Conservation (phyloP, 768 basidiomycete genomes). For the Calocybe gangraenosa region DNA sequence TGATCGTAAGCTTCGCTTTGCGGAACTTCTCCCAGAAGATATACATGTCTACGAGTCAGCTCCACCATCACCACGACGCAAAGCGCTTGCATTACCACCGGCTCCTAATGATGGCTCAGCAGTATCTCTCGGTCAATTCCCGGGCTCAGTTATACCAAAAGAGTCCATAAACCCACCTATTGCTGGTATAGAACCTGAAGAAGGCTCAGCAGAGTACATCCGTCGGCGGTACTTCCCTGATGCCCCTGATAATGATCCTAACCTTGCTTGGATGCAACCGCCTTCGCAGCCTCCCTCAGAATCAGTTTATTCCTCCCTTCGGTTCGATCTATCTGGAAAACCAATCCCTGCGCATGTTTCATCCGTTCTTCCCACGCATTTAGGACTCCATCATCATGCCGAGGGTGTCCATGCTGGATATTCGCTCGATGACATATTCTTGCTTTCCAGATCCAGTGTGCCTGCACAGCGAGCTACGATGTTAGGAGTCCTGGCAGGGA, state of each 20-base stretch:
- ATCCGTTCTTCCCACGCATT: slow-evolving; percentile 67
- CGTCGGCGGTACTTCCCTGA: slow-evolving; percentile 79
- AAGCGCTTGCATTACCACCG: slow-evolving; percentile 55
- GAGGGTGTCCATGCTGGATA: slow-evolving; percentile 79
- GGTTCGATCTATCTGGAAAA: slow-evolving; percentile 76
- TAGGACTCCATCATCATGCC: slow-evolving; percentile 90
- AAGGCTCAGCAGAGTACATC: slow-evolving; percentile 81
- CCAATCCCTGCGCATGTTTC: slow-evolving; percentile 57
- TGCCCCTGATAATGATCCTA: slow-evolving; percentile 63
- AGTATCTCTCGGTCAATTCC: slow-evolving; percentile 37
- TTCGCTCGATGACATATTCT: slow-evolving; percentile 80
- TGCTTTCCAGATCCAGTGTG: slow-evolving; percentile 76
- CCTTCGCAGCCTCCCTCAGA: slow-evolving; percentile 23
- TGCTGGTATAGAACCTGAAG: slow-evolving; percentile 37
- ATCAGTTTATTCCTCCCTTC: slow-evolving; percentile 38
- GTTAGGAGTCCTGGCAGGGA: slow-evolving; percentile 64
- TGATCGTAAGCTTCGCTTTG: slow-evolving; percentile 66
- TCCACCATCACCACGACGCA: slow-evolving; percentile 68
- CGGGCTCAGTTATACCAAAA: slow-evolving; percentile 21
- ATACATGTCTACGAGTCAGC: slow-evolving; percentile 82
- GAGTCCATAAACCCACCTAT: not conserved
- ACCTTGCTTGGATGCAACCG: slow-evolving; percentile 73
- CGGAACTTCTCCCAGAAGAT: slow-evolving; percentile 68
- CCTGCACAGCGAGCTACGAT: slow-evolving; percentile 81
- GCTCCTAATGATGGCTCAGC: slow-evolving; percentile 35